Percentiles rank a stretch among this genome's conserved stretches.
These are phyloP conservation scores for Lentinula novae-zelandiae DNA, from an alignment of 1,284 basidiomycete genomes.

Conservation along the genomic window DNA sequence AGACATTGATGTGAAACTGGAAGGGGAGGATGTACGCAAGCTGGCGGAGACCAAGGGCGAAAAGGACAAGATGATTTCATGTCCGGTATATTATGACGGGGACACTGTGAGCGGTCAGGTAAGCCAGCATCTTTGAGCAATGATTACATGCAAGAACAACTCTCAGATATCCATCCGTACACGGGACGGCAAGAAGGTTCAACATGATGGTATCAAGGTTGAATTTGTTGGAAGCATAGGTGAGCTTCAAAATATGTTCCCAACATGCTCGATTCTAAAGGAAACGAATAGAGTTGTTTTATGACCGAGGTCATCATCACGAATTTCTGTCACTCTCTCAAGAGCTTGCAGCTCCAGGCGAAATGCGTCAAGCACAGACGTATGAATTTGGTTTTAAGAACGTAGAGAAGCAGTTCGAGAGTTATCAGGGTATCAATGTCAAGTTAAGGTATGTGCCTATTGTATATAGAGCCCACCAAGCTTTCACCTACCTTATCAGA, in stretches of 20 bases:
- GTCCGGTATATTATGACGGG: slow-evolving; percentile 95
- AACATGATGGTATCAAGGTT: slow-evolving; percentile 96
- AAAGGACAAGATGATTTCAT: slow-evolving; percentile 77
- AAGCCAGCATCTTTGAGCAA: slow-evolving; percentile 25
- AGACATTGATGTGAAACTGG: slow-evolving; percentile 88
- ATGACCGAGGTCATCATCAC: slow-evolving; percentile 95
- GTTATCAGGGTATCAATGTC: slow-evolving; percentile 97
- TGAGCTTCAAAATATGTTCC: slow-evolving; percentile 32
- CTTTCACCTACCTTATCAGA: slow-evolving; percentile 34
- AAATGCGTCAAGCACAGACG: slow-evolving; percentile 92
- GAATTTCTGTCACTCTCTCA: slow-evolving; percentile 96
- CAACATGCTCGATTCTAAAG: neutral
- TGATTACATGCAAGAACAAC: neutral
- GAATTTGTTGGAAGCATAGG: slow-evolving; percentile 98
- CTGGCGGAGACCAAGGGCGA: slow-evolving; percentile 72
- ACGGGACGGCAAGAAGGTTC: slow-evolving; percentile 91
- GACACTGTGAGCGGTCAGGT: slow-evolving; percentile 88
- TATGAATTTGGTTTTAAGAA: slow-evolving; percentile 98
- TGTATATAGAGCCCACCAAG: neutral
- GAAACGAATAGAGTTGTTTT: slow-evolving; percentile 77
- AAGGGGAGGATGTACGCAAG: slow-evolving; percentile 84
- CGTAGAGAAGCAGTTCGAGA: slow-evolving; percentile 98
- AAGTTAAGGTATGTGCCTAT: slow-evolving; percentile 73
- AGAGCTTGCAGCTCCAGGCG: slow-evolving; percentile 91
- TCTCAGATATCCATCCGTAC: slow-evolving; percentile 81